Conservation (phyloP, 1,284 basidiomycete genomes). For the Volvariella volvacea region DNA sequence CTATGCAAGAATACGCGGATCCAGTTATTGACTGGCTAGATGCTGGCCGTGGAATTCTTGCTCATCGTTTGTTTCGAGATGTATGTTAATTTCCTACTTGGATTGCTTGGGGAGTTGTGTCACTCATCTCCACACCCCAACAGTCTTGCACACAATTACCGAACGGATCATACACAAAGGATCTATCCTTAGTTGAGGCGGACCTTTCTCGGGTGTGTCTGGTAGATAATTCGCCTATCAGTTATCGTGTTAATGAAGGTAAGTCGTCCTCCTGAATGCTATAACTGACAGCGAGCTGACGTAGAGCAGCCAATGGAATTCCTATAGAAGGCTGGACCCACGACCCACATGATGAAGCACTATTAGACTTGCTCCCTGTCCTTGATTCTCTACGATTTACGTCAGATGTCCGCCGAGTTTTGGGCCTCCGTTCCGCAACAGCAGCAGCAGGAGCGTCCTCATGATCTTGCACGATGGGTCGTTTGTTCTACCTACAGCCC, state of each 20-base stretch:
- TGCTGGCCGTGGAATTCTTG: slow-evolving; percentile 86
- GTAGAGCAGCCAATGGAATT: slow-evolving; percentile 81
- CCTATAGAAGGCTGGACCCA: slow-evolving; percentile 99
- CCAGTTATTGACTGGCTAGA: slow-evolving; percentile 99
- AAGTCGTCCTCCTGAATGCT: slow-evolving; percentile 20
- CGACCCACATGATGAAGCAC: slow-evolving; percentile 93
- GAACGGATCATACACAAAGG: slow-evolving; percentile 94
- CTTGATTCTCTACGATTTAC: slow-evolving; percentile 95
- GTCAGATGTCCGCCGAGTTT: slow-evolving; percentile 87
- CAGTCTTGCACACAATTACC: slow-evolving; percentile 88
- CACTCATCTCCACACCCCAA: slow-evolving; percentile 8
- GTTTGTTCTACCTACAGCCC: slow-evolving; percentile 9
- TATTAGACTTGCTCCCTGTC: slow-evolving; percentile 92
- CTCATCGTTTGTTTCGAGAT: slow-evolving; percentile 87
- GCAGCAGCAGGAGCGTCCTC: slow-evolving; percentile 12
- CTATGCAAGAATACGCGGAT: slow-evolving; percentile 98
- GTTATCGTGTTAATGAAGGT: slow-evolving; percentile 93
- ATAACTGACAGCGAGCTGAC: slow-evolving; percentile 5
- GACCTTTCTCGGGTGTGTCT: slow-evolving; percentile 91
- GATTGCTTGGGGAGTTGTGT: slow-evolving; percentile 6
- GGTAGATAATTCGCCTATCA: slow-evolving; percentile 94
- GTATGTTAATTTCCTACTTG: slow-evolving; percentile 34
- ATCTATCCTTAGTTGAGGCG: slow-evolving; percentile 80
- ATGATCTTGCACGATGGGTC: slow-evolving; percentile 14
- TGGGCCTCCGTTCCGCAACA: slow-evolving; percentile 68